Base-by-base conservation (phyloP, 2,329 filamentous ascomycete genomes). In the Colletotrichum falcatum region DNA sequence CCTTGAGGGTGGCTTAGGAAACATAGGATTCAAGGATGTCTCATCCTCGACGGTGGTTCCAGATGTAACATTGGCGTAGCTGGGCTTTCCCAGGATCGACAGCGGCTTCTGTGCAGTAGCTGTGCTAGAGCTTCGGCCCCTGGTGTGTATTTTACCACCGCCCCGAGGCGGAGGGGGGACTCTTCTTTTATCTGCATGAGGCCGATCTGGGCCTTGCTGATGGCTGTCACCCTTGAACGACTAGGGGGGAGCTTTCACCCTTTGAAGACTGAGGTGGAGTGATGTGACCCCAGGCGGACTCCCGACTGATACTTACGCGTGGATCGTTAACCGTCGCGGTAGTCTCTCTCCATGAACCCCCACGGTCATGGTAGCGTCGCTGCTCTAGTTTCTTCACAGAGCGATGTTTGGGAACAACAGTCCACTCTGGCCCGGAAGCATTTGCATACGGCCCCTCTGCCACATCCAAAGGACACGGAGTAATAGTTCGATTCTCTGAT, bases 271-370 rank as follows among this genome's bases (percentile, higher is more conserved):
- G 66, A 30, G 75, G 68, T 35, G 73, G 71, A 23, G 77, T 78
- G 26, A 81, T 77, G 7, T 80, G 75, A 11, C 82, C 81, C 33
- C 74, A 77, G 9, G 79, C 83, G 6, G 78, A 78, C 68, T 84
- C 82, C 16, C 80, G 78, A 65, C 80, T 84, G 30, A 84, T 75
- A 28, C 81, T 83, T 30, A 82, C 79, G 2, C 82, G 78, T 0
- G 83, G 81, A 66, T 84, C 83, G 63, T 80, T 79, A 12, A 81
- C 70, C 11, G 77, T 78, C 33, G 74, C 78, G 26, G 76, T 73
- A 2, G 79, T 74, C 6, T 83, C 81, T 70, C 85, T 79, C 81
- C 82, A 86, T 4, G 85, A 78, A 5, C 84, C 83, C 14, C 80
- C 81, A 16, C 78, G 80, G 66, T 86, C 83, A 58, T 78, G 81